Evolutionary conservation across 1,284 basidiomycete genomes (phyloP), one percentile per base, ranked within the genome.

Genomic region (Xerocomus cyaneibrunnescens): DNA sequence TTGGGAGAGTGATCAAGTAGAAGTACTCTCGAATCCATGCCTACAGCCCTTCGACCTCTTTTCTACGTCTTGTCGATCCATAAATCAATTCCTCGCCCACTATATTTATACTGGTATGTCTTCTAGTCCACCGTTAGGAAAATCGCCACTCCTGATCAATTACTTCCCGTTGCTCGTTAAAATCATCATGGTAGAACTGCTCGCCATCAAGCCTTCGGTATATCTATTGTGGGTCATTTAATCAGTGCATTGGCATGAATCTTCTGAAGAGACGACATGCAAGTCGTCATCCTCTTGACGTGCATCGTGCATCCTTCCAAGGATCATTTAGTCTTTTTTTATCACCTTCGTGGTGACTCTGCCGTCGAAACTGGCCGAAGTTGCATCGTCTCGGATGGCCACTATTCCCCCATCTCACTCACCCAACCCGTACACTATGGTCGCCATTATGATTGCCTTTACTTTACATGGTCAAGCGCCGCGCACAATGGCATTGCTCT

Each of bases 51-150:
- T 6, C 12, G 5, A 16, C 4, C 2, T 37, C 0, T 32, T 8
- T 2, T 22, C 10, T 32, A 5, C 17, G 5, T 47, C 21, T 3
- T 35, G 32, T 40, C 17, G 9, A 25, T 27, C 23, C 13, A 34
- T 35, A 12, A 23, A 12, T 35, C 10, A 3, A 23, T 35, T n/a
- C 9, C 35, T 42, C 17, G 0, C 3, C 2, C 9, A 19, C 23
- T 2, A 10, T 36, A 25, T 37, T 28, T 23, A 22, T 31, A 10
- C 4, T 32, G 56, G 60, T 64, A 42, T 25, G 59, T 64, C 30
- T 28, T 3, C 14, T 9, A 5, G 28, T 17, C n/a, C 10, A 25
- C 7, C 17, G 16, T 38, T 3, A n/a, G 16, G 25, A 46, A 27
- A 41, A 21, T 39, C 8, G 5, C 1, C 7, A 3, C 9, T 10